Percentiles rank a stretch among this genome's conserved stretches.
Evolutionary conservation across 225 moss, liverwort and hornwort species (phyloP).

Genomic region (Bryoerythrophyllum caledonicum): DNA sequence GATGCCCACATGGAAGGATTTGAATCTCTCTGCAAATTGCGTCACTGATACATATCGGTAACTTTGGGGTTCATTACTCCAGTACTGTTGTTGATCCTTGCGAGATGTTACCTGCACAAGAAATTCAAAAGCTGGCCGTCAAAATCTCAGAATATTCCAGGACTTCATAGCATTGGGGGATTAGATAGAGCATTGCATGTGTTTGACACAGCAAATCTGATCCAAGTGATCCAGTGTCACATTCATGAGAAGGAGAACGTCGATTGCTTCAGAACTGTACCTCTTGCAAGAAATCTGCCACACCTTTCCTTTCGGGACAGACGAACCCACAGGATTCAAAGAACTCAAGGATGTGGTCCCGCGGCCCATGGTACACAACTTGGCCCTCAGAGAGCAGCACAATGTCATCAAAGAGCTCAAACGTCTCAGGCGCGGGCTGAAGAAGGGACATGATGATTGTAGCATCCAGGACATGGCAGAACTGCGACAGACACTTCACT

Average conservation of each 20-base stretch:
- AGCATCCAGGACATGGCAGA: conserved; percentile 70
- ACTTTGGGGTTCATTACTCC: conserved; percentile 38
- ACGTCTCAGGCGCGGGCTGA: conserved; percentile 91
- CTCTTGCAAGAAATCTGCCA: conserved; percentile 92
- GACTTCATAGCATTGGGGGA: neutral
- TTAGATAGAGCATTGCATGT: neutral
- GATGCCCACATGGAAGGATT: conserved; percentile 47
- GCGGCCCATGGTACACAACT: conserved; percentile 80
- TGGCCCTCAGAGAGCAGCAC: conserved; percentile 82
- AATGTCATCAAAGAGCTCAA: conserved; percentile 85
- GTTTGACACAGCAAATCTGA: neutral
- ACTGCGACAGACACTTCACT: conserved; percentile 69
- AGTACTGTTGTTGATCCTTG: conserved; percentile 85
- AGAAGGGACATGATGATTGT: conserved; percentile 78
- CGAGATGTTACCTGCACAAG: conserved; percentile 59
- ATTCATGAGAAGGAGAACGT: neutral
- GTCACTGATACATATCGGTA: conserved; percentile 59
- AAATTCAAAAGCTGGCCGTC: neutral
- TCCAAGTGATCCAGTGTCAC: neutral
- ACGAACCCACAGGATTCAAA: conserved; percentile 76
- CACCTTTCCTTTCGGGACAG: conserved; percentile 88
- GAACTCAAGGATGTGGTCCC: conserved; percentile 63
- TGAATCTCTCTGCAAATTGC: conserved; percentile 59
- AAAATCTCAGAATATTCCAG: neutral
- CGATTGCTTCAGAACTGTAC: conserved; percentile 7